Percentiles rank a stretch among this genome's conserved stretches.
Conservation (phyloP, 768 basidiomycete genomes). For the Cantharellus anzutake region DNA sequence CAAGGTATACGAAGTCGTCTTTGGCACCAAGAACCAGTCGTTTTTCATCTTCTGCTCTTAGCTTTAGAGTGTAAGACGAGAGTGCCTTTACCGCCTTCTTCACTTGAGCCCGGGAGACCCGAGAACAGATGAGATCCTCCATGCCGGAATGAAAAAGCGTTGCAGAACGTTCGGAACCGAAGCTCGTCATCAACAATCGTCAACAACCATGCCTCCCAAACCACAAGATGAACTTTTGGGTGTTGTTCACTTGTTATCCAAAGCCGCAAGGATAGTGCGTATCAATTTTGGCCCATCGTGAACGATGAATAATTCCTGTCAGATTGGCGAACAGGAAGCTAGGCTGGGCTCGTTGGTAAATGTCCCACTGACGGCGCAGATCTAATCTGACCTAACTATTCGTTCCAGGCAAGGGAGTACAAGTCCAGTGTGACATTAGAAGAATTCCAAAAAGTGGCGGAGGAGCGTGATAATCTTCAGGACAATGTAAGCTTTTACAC, state of each 20-base stretch:
- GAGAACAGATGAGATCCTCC: constrained; percentile 30
- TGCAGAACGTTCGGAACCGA: neutral
- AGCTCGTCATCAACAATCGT: neutral
- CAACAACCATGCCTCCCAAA: neutral
- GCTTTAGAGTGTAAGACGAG: constrained; percentile 43
- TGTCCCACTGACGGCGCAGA: neutral
- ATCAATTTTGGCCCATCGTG: too few relatives aligned
- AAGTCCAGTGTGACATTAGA: neutral
- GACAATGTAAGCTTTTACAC: neutral
- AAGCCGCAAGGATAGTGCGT: neutral
- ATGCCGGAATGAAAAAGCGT: neutral
- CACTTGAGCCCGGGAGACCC: constrained; percentile 54
- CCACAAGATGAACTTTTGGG: neutral
- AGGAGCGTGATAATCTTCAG: neutral
- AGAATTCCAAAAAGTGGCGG: neutral
- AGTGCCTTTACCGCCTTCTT: constrained; percentile 65
- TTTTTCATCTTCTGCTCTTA: constrained; percentile 34
- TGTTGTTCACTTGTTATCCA: neutral
- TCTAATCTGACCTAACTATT: neutral
- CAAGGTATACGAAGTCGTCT: constrained; percentile 80
- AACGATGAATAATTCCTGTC: too few relatives aligned
- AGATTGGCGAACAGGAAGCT: neutral
- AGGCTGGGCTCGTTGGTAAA: neutral
- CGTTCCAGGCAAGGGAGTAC: neutral
- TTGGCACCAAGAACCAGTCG: constrained; percentile 41